These are phyloP conservation scores for Cyclotella cryptica DNA, from an alignment of 108 stramenopile species.

Conservation along the genomic window DNA sequence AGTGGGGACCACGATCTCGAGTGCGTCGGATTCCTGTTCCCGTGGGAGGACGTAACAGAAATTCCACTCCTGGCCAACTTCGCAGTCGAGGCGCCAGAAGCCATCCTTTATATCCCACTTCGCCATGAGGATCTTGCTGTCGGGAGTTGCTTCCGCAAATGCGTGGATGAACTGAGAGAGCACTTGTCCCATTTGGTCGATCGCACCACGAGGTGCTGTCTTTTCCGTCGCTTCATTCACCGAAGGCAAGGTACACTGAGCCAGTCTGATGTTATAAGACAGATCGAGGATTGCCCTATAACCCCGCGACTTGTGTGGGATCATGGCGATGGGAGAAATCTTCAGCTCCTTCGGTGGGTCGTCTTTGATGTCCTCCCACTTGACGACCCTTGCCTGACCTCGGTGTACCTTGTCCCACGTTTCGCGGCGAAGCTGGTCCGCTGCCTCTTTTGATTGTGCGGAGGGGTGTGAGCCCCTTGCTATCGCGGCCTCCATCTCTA, in stretches of 20 bases:
- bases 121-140: not conserved
- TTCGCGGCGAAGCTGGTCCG: not conserved
- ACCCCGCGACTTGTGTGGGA: not conserved
- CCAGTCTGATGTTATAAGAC: not conserved
- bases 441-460: slow-evolving; percentile 7
- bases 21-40: not conserved
- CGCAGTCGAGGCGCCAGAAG: slow-evolving; percentile 11
- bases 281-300: too few relatives aligned
- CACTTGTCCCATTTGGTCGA: slow-evolving; percentile 20
- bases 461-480: slow-evolving; percentile 21
- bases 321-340: slow-evolving; percentile 7
- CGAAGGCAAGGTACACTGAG: not conserved
- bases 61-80: slow-evolving; percentile 21
- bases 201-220: slow-evolving; percentile 7
- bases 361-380: slow-evolving; percentile 19
- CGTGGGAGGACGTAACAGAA: slow-evolving; percentile 6
- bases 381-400: slow-evolving; percentile 10
- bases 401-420: not conserved
- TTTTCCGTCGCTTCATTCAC: slow-evolving; percentile 24
- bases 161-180: slow-evolving; percentile 15
- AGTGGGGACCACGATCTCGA: not conserved
- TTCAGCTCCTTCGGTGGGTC: slow-evolving; percentile 10
- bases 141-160: not conserved
- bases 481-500: slow-evolving; percentile 18
- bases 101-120: slow-evolving; percentile 15